Evolutionary conservation across 2,329 filamentous ascomycete species (phyloP), one percentile per base, ranked within the genome.

Genomic region (Scedosporium aurantiacum): DNA sequence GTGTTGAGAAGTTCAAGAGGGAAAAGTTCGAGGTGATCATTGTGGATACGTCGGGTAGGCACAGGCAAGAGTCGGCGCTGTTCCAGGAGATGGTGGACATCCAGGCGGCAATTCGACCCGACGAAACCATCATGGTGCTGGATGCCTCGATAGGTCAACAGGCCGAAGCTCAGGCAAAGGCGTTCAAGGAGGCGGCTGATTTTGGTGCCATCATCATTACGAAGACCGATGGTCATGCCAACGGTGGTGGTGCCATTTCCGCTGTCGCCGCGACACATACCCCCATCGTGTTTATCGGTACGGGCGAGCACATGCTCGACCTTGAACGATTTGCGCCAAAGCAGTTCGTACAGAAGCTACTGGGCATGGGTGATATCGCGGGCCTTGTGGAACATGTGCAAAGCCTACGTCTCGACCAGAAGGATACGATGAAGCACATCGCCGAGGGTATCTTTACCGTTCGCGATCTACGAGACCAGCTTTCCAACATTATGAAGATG

Each of bases 401-500:
- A 72, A 90, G 88, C 37, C 82, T 99, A 59, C 97, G 96, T 72
- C 83, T 97, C 58, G 92, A 97, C 74, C 94, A 97, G 67, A 97
- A 99, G 75, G 93, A 97, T 69, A 97, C 94, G 3, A 97, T 99
- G 82, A 99, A 99, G 79, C 93, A 99, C 77, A 95, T 99, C 66
- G 89, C 91, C 5, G 93, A 97, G 70, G 94, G 94, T 61, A 92
- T 97, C 65, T 99, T 97, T 74, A 96, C 94, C 0, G 83, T 99
- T 40, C 88, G 94, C 61, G 94, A 99, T 72, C 82, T 99, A 66
- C 86, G 94, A 21, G 94, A 99, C 72, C 95, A 99, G 71, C 85
- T 99, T 12, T 89, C 88, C 63, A 97, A 97, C 70, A 97, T 99
- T 70, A 97, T 97, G 91, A 99, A 99, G 78, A 97, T 99, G 94